phyloP scores from a whole-genome alignment of 805 yeast genomes.

The Ascoidea asiatica region DNA sequence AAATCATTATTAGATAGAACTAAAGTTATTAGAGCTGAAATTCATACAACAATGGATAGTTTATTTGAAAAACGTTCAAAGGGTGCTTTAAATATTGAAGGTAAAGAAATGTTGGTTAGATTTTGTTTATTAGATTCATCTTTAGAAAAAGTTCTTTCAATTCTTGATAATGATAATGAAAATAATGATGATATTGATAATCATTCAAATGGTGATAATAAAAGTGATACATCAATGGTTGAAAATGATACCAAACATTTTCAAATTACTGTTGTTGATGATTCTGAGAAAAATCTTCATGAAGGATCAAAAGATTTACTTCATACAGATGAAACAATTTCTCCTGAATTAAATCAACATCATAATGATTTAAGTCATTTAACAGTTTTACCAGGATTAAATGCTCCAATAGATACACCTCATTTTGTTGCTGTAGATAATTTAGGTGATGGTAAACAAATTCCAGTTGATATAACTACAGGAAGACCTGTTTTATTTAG shows the following conservation, averaged over 20 bases:
- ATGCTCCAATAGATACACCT: conserved; percentile 24
- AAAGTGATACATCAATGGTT: background rate
- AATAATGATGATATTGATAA: background rate
- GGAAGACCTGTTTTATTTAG: conserved; percentile 61
- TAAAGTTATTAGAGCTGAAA: conserved; percentile 21
- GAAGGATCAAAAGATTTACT: conserved; percentile 10
- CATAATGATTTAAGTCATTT: conserved; percentile 8
- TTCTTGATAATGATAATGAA: conserved; percentile 16
- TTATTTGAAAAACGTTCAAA: conserved; percentile 43
- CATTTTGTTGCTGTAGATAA: conserved; percentile 65
- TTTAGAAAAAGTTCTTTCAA: conserved; percentile 36
- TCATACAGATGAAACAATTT: conserved; percentile 7
- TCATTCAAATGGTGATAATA: background rate
- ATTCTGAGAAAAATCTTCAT: conserved; percentile 8
- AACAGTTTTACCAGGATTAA: conserved; percentile 1
- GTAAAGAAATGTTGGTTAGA: conserved; percentile 63
- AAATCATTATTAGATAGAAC: conserved; percentile 29
- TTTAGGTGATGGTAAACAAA: conserved; percentile 33
- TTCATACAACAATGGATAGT: conserved; percentile 38
- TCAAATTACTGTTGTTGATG: too few species aligned
- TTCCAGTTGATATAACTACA: conserved; percentile 52
- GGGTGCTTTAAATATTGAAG: conserved; percentile 43
- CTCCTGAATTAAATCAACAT: conserved; percentile 7
- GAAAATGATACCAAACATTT: too few species aligned
- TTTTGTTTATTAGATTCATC: conserved; percentile 59